A percentile compares a stretch with the other conserved stretches of the same genome.
Evolutionary conservation across 1,139 yeast genomes (phyloP).

Genomic region (Nakaseomyces bracarensis): DNA sequence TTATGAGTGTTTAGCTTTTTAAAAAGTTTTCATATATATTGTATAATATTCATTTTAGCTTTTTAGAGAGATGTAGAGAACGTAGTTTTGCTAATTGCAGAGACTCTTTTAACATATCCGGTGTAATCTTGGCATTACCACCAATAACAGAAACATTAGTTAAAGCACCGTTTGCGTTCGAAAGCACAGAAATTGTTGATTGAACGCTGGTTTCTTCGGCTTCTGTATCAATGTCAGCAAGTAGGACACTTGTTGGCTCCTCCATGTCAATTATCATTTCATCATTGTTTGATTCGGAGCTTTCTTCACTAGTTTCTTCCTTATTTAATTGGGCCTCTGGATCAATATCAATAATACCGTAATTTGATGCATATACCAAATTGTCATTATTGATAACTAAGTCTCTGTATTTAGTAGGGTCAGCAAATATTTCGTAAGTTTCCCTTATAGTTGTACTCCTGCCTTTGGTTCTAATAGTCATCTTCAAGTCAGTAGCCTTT

Average conservation of each 20-base stretch:
- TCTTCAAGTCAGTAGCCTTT: conserved; percentile 41
- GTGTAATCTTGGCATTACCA: conserved; percentile 40
- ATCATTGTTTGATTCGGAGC: conserved; percentile 30
- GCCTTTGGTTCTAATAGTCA: conserved; percentile 46
- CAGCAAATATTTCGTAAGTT: conserved; percentile 40
- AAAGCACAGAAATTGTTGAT: conserved; percentile 31
- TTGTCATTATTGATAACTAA: conserved; percentile 35
- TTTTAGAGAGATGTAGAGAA: conserved; percentile 29
- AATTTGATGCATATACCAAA: conserved; percentile 50
- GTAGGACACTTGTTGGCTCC: conserved; percentile 34
- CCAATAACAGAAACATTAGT: conserved; percentile 37
- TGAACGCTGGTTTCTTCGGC: conserved; percentile 51
- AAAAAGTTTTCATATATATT: no score
- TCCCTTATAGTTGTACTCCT: conserved; percentile 42
- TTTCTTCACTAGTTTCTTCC: conserved; percentile 25
- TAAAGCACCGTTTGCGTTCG: conserved; percentile 30
- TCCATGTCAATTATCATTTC: conserved; percentile 28
- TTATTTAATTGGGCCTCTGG: conserved; percentile 33
- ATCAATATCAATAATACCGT: conserved; percentile 49
- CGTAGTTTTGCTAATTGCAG: conserved; percentile 40
- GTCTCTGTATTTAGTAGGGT: conserved; percentile 30
- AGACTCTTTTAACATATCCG: conserved; percentile 41
- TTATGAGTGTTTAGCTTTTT: no score
- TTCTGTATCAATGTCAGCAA: conserved; percentile 72
- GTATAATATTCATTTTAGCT: conserved; percentile 3